Conservation (phyloP, 345 rosid species). For the Euclidium syriacum region DNA sequence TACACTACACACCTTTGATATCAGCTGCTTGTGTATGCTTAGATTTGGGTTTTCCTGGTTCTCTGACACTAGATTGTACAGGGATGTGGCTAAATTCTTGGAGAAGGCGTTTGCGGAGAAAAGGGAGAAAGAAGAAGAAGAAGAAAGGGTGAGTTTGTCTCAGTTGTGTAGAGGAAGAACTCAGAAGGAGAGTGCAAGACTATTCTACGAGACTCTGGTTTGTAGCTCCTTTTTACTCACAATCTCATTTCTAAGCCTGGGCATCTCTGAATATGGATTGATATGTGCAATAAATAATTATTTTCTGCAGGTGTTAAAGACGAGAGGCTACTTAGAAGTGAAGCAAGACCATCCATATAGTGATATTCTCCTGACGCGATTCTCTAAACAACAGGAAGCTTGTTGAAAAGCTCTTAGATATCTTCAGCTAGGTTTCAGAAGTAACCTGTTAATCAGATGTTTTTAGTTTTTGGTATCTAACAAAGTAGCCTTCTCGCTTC, state of each 20-base stretch:
- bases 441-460: too few species aligned
- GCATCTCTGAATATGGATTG: background rate
- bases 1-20: background rate
- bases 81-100: constrained; percentile 50
- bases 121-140: constrained; percentile 37
- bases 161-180: constrained; percentile 51
- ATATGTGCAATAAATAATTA: background rate
- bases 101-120: constrained; percentile 34
- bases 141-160: constrained; percentile 47
- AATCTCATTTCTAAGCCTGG: too few species aligned
- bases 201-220: constrained; percentile 93
- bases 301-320: constrained; percentile 60
- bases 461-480: constrained; percentile 5
- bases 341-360: constrained; percentile 50
- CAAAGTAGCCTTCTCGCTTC: too few species aligned
- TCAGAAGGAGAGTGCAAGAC: constrained; percentile 50
- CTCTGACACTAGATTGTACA: constrained; percentile 43
- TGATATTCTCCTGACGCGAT: constrained; percentile 43
- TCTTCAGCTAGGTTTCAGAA: background rate
- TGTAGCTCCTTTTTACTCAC: background rate
- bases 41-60: background rate
- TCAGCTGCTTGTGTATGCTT: background rate
- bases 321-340: constrained; percentile 51
- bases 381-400: constrained; percentile 19
- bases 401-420: constrained; percentile 11